Base-by-base conservation (phyloP, 495 filamentous ascomycete species). In the Hypoxylon fragiforme region DNA sequence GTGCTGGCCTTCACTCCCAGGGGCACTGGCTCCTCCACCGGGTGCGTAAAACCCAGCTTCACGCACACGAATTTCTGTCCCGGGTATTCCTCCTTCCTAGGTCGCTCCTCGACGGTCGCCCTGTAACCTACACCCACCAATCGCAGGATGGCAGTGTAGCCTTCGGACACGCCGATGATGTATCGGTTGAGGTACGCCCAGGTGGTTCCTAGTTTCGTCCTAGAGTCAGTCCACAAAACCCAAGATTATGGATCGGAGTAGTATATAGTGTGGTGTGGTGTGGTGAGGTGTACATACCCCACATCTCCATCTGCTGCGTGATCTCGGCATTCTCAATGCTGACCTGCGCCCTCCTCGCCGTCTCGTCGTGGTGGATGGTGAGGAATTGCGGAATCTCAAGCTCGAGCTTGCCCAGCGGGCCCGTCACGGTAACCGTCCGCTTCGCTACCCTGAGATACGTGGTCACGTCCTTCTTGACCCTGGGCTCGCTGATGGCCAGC, bases 71-170 rank as follows among this genome's bases (percentile, higher is more conserved):
- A 91, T 62, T 87, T 81, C 71, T 97, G 90, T 26, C 88, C 90
- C 1, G 83, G 83, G 70, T 86, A 96, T 64, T 83, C 77, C 38
- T 77, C 64, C 47, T 83, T 79, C 20, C 80, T 87, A n/a, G 85
- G 84, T 13, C 90, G 91, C 51, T 81, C 80, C 63, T 97, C 94
- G 56, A 97, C 77, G 4, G 83, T 88, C 1, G 94, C 94, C 67
- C 90, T 80, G 80, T 96, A 98, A 59, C 94, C 94, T 42, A 98
- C 95, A 66, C 94, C 94, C n/a, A 96, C 90, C 31, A 98, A 77
- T 54, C 94, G 86, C 26, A 98, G 75, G 57, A 98, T 89, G 12
- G 91, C 90, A 4, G 90, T 89, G 71, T 98, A 94, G 12, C 94
- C 94, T 82, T 97, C 94, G 3, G 90, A 95, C 26, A 97, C 94